These are phyloP conservation scores for Nemania bipapillata DNA, from an alignment of 2,329 filamentous ascomycete species.

Conservation along the genomic window DNA sequence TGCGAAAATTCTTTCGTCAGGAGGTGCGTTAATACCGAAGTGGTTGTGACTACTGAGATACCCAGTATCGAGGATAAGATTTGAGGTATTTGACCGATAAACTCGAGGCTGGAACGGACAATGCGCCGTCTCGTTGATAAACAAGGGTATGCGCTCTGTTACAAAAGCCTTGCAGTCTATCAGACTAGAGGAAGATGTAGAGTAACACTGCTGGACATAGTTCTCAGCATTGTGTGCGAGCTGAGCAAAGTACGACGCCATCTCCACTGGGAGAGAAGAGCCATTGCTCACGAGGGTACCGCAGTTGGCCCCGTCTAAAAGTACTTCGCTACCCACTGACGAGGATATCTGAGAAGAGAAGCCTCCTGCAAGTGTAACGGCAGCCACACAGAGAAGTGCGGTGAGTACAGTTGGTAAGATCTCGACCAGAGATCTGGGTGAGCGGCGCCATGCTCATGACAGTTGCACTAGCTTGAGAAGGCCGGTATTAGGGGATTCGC, in stretches of 20 bases:
- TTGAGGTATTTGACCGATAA: not conserved
- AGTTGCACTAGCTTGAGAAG: not conserved
- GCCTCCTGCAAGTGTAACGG: conserved; percentile 9
- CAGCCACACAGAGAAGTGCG: not conserved
- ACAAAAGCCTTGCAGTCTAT: conserved; percentile 5
- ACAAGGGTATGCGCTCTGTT: conserved; percentile 1
- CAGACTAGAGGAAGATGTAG: not conserved
- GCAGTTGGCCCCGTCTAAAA: not conserved
- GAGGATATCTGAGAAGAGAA: conserved; percentile 20
- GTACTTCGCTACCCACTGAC: not conserved
- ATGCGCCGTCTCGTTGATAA: not conserved
- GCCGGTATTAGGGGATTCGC: not conserved
- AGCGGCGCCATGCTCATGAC: conserved; percentile 8
- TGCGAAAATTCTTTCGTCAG: conserved; percentile 3
- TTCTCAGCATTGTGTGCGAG: conserved; percentile 4
- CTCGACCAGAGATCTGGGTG: not conserved
- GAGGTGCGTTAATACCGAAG: conserved; percentile 17
- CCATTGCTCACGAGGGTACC: too few relatives aligned
- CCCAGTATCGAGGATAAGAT: conserved; percentile 11
- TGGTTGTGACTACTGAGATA: conserved; percentile 9
- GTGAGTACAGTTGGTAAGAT: not conserved
- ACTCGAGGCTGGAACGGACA: conserved; percentile 11
- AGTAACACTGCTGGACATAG: conserved; percentile 26
- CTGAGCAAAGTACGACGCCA: not conserved
- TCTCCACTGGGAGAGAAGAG: too few relatives aligned